These are phyloP conservation scores for Moelleriella libera DNA, from an alignment of 2,329 filamentous ascomycete species.

Conservation along the genomic window DNA sequence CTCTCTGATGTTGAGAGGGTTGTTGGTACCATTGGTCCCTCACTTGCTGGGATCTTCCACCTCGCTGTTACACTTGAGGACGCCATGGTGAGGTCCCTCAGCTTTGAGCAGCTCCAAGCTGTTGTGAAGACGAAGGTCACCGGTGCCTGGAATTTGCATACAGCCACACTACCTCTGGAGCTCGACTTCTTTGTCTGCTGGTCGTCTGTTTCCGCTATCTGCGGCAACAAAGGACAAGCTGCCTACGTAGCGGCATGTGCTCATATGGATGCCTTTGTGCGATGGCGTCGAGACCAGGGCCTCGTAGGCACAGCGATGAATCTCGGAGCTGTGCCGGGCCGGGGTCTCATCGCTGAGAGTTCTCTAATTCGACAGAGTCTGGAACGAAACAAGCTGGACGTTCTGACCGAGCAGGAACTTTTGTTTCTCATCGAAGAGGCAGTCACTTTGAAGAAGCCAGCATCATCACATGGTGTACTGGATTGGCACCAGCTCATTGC, in stretches of 20 bases:
- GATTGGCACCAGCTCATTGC: not conserved
- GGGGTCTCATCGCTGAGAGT: slow-evolving; percentile 7
- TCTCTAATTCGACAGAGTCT: not conserved
- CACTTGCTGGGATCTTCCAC: slow-evolving; percentile 20
- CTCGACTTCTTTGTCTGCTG: slow-evolving; percentile 17
- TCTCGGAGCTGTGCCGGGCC: slow-evolving; percentile 15
- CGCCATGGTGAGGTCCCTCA: slow-evolving; percentile 11
- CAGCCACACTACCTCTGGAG: slow-evolving; percentile 6
- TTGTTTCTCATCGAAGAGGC: not conserved
- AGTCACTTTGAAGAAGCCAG: not conserved
- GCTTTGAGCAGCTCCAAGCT: slow-evolving; percentile 9
- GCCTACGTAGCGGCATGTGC: slow-evolving; percentile 22
- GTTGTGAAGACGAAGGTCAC: slow-evolving; percentile 16
- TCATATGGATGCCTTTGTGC: slow-evolving; percentile 18
- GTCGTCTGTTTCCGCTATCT: slow-evolving; percentile 14
- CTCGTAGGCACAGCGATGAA: slow-evolving; percentile 19
- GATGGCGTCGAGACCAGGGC: slow-evolving; percentile 14
- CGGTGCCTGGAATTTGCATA: slow-evolving; percentile 19
- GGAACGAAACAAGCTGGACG: not conserved
- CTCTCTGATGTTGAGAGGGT: slow-evolving; percentile 4
- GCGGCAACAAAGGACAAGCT: slow-evolving; percentile 14
- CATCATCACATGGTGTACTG: not conserved
- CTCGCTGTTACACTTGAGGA: slow-evolving; percentile 21
- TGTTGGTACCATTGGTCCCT: slow-evolving; percentile 8
- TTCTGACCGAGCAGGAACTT: not conserved